These are phyloP conservation scores for Biscogniauxia sp. DNA, from an alignment of 2,329 filamentous ascomycete genomes.

Conservation along the genomic window DNA sequence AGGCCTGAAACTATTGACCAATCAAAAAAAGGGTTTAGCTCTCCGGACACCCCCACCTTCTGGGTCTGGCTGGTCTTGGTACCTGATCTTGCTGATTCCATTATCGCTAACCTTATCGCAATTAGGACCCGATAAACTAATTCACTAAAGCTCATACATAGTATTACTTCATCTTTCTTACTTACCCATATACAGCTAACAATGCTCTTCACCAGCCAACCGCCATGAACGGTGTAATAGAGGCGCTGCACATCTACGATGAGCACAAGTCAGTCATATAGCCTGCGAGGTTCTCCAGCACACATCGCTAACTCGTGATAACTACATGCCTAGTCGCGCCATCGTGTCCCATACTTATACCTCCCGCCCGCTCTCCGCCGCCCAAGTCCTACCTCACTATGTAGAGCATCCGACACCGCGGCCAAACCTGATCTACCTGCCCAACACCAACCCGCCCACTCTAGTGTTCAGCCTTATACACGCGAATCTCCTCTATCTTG, in stretches of 20 bases:
- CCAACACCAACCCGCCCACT: slow-evolving; percentile 78
- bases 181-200: slow-evolving; percentile 7
- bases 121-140: too few species aligned
- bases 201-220: slow-evolving; percentile 30
- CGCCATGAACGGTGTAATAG: slow-evolving; percentile 81
- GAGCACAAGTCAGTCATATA: slow-evolving; percentile 78
- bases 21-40: not conserved
- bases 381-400: slow-evolving; percentile 79
- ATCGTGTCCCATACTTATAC: slow-evolving; percentile 89
- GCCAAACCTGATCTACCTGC: slow-evolving; percentile 81
- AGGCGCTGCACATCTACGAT: slow-evolving; percentile 96
- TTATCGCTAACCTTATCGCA: too few species aligned
- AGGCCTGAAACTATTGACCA: not conserved
- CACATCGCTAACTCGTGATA: not conserved
- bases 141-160: too few species aligned
- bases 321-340: slow-evolving; percentile 65
- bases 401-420: slow-evolving; percentile 77
- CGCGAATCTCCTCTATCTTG: slow-evolving; percentile 80
- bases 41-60: not conserved
- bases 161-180: not conserved
- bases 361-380: slow-evolving; percentile 73
- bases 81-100: too few species aligned
- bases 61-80: too few species aligned
- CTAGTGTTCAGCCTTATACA: slow-evolving; percentile 87
- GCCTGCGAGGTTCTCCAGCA: not conserved